Evolutionary conservation across 331 rosid genomes (phyloP), one percentile per base, ranked within the genome.

Genomic region (Pyracantha coccinea): DNA sequence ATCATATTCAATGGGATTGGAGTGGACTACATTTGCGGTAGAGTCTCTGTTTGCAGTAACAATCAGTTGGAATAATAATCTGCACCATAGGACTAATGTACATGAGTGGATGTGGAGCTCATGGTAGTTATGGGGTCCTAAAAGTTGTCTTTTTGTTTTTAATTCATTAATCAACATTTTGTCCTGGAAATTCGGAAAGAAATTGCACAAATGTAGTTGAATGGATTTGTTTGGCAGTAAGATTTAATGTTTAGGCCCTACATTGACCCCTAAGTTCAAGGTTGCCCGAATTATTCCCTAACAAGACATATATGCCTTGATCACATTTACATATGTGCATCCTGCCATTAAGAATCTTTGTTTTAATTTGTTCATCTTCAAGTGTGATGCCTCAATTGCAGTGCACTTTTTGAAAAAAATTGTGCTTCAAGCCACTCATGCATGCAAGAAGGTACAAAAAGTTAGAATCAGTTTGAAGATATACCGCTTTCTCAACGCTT

Each of bases 401-500:
- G 14, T 15, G 66, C 59, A 35, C 2, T 41, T 17, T 14, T 59
- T 28, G 24, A 61, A 77, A 28, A 54, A 38, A 50, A 31, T 33
- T 29, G 25, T 19, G 25, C 80, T 57, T 55, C 64, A 52, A 31
- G 54, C 64, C 13, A 63, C 31, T 31, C 53, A 58, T 29, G 68
- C 24, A 23, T 16, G 14, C 25, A 12, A 68, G 9, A 6, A 14
- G 7, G 24, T 20, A 64, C 15, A 35, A 24, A 25, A 14, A 55
- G 19, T 15, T 11, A 44, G 38, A 54, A 35, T 15, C 8, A 50
- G 7, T 29, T 54, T 23, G 67, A 20, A 71, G 41, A 68, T 11
- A 19, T 84, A 92, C 99, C 74, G 96, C 99, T 88, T 94, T 94
- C 68, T 90, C 97, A 71, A 86, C 65, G 89, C 90, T 90, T 61